Evolutionary conservation across 495 filamentous ascomycete species (phyloP).

Genomic region (Amorphotheca resinae): DNA sequence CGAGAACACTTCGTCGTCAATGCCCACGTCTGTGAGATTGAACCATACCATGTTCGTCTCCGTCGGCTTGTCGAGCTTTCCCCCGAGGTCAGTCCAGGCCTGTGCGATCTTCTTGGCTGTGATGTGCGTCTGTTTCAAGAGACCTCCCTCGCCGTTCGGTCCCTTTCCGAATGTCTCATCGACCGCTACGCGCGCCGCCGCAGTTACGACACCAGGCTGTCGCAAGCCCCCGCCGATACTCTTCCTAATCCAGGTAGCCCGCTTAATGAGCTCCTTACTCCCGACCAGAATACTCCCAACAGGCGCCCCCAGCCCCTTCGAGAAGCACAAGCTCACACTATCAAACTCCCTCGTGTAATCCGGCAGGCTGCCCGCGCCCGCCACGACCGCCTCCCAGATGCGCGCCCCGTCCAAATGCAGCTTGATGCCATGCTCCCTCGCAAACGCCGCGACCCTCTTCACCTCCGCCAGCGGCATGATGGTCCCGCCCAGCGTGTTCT

Average conservation of each 20-base stretch:
- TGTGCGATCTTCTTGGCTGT: conserved; percentile 52
- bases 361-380: conserved; percentile 45
- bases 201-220: conserved; percentile 52
- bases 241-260: conserved; percentile 72
- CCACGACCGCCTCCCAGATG: conserved; percentile 63
- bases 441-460: conserved; percentile 54
- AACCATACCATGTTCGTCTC: conserved; percentile 96
- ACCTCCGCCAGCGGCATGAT: conserved; percentile 65
- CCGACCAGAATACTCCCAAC: conserved; percentile 74
- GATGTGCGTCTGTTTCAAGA: conserved; percentile 46
- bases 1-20: conserved; percentile 32
- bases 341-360: conserved; percentile 68
- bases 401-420: conserved; percentile 79
- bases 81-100: conserved; percentile 51
- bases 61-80: conserved; percentile 45
- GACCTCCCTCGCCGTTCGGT: conserved; percentile 47
- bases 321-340: conserved; percentile 72
- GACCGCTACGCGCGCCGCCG: conserved; percentile 44
- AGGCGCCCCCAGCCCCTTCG: conserved; percentile 81
- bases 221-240: conserved; percentile 72
- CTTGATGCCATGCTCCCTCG: conserved; percentile 50
- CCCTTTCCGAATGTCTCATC: conserved; percentile 59
- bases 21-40: conserved; percentile 46
- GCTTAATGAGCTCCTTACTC: conserved; percentile 48
- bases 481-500: conserved; percentile 73